phyloP scores from a whole-genome alignment of 1,284 basidiomycete genomes.

The Irpex sp. region DNA sequence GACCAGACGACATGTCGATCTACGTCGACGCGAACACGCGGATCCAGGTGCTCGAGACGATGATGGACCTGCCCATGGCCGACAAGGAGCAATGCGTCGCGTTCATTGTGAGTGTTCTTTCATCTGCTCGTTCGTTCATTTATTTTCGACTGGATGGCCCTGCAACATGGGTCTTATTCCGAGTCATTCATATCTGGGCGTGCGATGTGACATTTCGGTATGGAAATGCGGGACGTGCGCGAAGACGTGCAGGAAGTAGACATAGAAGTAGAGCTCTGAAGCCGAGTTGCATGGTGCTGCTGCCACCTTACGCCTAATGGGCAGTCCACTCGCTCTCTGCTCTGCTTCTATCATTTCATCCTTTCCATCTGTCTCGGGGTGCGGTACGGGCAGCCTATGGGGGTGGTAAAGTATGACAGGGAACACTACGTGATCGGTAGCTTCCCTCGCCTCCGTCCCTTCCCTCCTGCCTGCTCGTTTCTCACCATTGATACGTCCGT shows the following conservation, averaged over 20 bases:
- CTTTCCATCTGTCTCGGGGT: too few relatives aligned
- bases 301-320: too few relatives aligned
- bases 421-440: not conserved
- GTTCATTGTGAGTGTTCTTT: slow-evolving; percentile 59
- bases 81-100: slow-evolving; percentile 84
- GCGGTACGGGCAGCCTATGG: too few relatives aligned
- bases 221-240: not conserved
- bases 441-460: not conserved
- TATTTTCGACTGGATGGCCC: too few relatives aligned
- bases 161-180: too few relatives aligned
- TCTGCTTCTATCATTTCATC: too few relatives aligned
- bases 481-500: not conserved
- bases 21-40: slow-evolving; percentile 69
- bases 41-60: slow-evolving; percentile 67
- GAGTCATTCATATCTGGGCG: too few relatives aligned
- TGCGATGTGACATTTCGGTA: not conserved
- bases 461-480: not conserved
- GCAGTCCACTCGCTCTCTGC: too few relatives aligned
- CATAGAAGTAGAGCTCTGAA: not conserved
- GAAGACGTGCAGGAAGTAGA: not conserved
- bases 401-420: too few relatives aligned
- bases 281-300: too few relatives aligned
- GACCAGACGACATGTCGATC: slow-evolving; percentile 49
- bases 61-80: slow-evolving; percentile 68
- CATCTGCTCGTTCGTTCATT: not conserved